Conservation (phyloP, 495 filamentous ascomycete genomes). For the Letharia lupina region DNA sequence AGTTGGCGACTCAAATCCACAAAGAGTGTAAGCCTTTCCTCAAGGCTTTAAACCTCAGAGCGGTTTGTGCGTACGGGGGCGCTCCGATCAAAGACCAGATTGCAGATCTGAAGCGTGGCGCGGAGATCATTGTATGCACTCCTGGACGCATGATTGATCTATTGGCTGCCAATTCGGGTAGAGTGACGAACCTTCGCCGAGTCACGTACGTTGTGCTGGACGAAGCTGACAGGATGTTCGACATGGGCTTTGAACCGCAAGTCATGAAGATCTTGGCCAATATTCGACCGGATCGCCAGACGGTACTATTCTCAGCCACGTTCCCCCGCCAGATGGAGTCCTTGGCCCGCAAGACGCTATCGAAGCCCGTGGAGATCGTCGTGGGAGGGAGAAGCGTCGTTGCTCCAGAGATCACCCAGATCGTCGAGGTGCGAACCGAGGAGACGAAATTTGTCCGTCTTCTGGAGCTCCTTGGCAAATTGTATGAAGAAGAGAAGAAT, state of each 20-base stretch:
- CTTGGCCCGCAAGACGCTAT: conserved; percentile 79
- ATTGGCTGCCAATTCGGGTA: conserved; percentile 80
- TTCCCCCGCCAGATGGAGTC: conserved; percentile 93
- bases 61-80: conserved; percentile 93
- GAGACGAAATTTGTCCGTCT: conserved; percentile 78
- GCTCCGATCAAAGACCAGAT: conserved; percentile 98
- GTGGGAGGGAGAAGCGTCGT: conserved; percentile 90
- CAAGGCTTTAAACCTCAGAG: conserved; percentile 79
- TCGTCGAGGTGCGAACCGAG: conserved; percentile 80
- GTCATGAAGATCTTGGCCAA: conserved; percentile 94
- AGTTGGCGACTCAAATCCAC: conserved; percentile 91
- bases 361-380: conserved; percentile 78
- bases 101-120: conserved; percentile 86
- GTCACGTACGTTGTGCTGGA: conserved; percentile 93
- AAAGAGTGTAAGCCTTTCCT: conserved; percentile 89
- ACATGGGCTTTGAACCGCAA: conserved; percentile 98
- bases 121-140: conserved; percentile 91
- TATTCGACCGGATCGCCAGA: conserved; percentile 84
- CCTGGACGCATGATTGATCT: conserved; percentile 97
- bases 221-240: conserved; percentile 98
- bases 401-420: conserved; percentile 87
- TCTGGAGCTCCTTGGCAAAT: conserved; percentile 75
- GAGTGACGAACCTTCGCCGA: conserved; percentile 81
- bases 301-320: conserved; percentile 91
- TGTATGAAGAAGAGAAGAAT: conserved; percentile 67